Evolutionary conservation across 2,329 filamentous ascomycete genomes (phyloP).

Genomic region (Polychaeton citri): DNA sequence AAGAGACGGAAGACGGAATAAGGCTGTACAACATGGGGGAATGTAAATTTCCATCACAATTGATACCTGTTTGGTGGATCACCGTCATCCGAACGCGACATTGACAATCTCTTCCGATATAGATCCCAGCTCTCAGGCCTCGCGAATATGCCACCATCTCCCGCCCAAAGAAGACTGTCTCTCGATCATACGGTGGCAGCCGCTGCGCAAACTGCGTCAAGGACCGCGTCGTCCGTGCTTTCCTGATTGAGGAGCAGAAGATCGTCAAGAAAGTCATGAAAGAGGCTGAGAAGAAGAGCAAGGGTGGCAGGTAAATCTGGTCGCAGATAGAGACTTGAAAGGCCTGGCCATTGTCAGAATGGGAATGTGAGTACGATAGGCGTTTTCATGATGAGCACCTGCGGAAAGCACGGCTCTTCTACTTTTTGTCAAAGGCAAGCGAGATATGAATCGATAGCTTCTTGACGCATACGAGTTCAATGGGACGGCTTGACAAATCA

Average conservation of each 20-base stretch:
- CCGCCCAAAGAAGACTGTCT: conserved; percentile 98
- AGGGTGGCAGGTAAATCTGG: conserved; percentile 13
- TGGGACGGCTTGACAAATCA: neutral
- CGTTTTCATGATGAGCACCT: neutral
- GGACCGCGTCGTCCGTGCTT: conserved; percentile 93
- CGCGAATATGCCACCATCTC: conserved; percentile 96
- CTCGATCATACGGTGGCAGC: conserved; percentile 95
- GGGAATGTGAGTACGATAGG: conserved; percentile 1
- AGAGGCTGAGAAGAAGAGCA: conserved; percentile 71
- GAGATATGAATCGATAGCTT: neutral
- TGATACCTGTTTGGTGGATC: too few species aligned
- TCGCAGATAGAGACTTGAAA: neutral
- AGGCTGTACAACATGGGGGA: too few species aligned
- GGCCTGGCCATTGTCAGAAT: neutral
- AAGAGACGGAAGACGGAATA: conserved; percentile 2
- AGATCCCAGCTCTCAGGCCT: conserved; percentile 94
- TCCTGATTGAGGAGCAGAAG: conserved; percentile 99
- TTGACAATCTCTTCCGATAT: too few species aligned
- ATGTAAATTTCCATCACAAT: too few species aligned
- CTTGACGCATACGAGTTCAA: neutral
- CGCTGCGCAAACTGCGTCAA: conserved; percentile 98
- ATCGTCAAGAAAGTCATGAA: conserved; percentile 99
- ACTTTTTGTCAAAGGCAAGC: neutral
- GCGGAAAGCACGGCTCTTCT: neutral
- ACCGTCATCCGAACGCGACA: too few species aligned